Percentiles rank a stretch among this genome's conserved stretches.
These are phyloP conservation scores for Suillus paluster DNA, from an alignment of 768 basidiomycete species.

Conservation along the genomic window DNA sequence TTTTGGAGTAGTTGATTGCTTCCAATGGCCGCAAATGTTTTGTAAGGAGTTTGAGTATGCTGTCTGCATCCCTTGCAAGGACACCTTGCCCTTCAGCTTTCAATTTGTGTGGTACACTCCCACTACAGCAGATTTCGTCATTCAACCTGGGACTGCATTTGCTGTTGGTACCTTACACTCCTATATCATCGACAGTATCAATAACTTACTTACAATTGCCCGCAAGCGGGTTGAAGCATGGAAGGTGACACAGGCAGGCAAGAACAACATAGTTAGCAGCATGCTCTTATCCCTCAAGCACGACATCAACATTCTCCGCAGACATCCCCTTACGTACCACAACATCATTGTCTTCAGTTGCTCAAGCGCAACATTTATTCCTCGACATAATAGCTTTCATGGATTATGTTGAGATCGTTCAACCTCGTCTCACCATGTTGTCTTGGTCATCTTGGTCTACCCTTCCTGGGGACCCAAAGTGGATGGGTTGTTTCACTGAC, in stretches of 20 bases:
- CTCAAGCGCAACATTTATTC: constrained; percentile 4
- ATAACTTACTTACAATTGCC: not conserved
- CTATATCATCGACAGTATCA: not conserved
- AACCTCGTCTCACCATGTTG: constrained; percentile 8
- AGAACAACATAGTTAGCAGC: not conserved
- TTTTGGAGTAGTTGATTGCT: too few species aligned
- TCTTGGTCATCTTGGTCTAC: not conserved
- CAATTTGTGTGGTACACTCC: too few species aligned
- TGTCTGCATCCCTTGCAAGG: too few species aligned
- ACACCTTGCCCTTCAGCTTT: too few species aligned
- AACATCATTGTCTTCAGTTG: constrained; percentile 10
- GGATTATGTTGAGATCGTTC: constrained; percentile 12
- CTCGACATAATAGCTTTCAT: constrained; percentile 13
- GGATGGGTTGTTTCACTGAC: constrained; percentile 20
- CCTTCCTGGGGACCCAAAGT: not conserved
- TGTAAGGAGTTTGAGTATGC: too few species aligned
- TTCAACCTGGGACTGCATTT: constrained; percentile 1
- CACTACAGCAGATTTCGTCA: not conserved
- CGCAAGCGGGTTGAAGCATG: not conserved
- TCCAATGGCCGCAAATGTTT: too few species aligned
- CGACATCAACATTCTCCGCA: not conserved
- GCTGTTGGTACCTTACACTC: not conserved
- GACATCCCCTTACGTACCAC: constrained; percentile 4
- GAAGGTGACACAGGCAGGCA: not conserved
- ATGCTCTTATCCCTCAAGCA: constrained; percentile 2